phyloP scores from a whole-genome alignment of 1,284 basidiomycete genomes.

The Phlebopus sp. region DNA sequence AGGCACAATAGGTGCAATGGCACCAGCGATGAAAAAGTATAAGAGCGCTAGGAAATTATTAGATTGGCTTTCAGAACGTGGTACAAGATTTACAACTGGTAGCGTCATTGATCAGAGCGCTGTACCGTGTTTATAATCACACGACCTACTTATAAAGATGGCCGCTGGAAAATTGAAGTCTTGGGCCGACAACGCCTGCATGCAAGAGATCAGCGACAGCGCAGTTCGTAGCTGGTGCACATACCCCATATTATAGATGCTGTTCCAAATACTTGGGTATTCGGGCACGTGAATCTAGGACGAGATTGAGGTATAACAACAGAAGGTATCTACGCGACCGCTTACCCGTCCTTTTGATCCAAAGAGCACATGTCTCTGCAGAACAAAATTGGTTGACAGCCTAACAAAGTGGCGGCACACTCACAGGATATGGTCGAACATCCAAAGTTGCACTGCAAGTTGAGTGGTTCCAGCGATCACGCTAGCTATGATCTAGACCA shows the following conservation, averaged over 20 bases:
- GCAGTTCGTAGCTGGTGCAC: conserved; percentile 1
- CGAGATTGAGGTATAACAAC: background rate
- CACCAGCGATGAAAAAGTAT: conserved; percentile 49
- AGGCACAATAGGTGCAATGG: conserved; percentile 40
- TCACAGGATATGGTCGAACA: conserved; percentile 37
- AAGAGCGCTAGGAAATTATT: conserved; percentile 30
- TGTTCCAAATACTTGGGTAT: conserved; percentile 36
- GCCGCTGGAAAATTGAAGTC: conserved; percentile 37
- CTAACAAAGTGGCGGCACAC: background rate
- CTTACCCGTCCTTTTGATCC: conserved; percentile 33
- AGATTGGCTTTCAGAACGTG: background rate
- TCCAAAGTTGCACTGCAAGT: conserved; percentile 44
- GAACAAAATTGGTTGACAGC: background rate
- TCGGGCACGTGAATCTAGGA: conserved; percentile 36
- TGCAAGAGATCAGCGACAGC: background rate
- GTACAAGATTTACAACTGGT: conserved; percentile 15
- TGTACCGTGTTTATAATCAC: background rate
- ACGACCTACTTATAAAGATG: conserved; percentile 31
- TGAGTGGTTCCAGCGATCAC: conserved; percentile 41
- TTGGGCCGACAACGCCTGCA: conserved; percentile 39
- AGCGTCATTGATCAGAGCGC: conserved; percentile 8
- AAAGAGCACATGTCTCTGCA: conserved; percentile 31
- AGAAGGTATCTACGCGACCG: background rate
- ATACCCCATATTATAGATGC: conserved; percentile 38
- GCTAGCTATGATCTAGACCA: conserved; percentile 35